Percentiles rank a stretch among this genome's conserved stretches.
phyloP scores from a whole-genome alignment of 2,329 filamentous ascomycete genomes.

The Curvularia sp. region DNA sequence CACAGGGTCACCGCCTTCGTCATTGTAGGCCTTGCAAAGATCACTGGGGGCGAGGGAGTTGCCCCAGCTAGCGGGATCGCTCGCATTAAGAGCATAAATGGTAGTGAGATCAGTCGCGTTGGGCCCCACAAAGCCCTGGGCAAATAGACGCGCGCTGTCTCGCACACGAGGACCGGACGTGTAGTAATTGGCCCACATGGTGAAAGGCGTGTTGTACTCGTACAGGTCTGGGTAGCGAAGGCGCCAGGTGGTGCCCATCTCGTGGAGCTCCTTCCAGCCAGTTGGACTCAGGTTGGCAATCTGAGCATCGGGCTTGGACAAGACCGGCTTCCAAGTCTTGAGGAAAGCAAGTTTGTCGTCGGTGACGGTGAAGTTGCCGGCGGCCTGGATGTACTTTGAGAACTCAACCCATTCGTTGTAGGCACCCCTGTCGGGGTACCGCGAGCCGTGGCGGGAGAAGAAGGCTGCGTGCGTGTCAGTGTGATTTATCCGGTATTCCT shows the following conservation, averaged over 20 bases:
- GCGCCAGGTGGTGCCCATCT: slow-evolving; percentile 61
- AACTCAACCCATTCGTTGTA: slow-evolving; percentile 62
- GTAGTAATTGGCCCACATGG: slow-evolving; percentile 72
- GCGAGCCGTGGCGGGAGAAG: slow-evolving; percentile 66
- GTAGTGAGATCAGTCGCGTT: slow-evolving; percentile 61
- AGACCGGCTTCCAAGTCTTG: slow-evolving; percentile 63
- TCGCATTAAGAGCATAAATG: slow-evolving; percentile 65
- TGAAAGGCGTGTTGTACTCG: slow-evolving; percentile 58
- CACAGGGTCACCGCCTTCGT: slow-evolving; percentile 59
- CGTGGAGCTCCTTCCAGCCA: slow-evolving; percentile 67
- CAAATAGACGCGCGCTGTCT: slow-evolving; percentile 67
- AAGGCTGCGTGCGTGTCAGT: slow-evolving; percentile 53
- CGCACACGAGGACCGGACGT: slow-evolving; percentile 60
- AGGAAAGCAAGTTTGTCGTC: slow-evolving; percentile 64
- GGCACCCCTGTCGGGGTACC: slow-evolving; percentile 67
- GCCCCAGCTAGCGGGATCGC: slow-evolving; percentile 62
- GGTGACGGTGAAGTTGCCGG: slow-evolving; percentile 57
- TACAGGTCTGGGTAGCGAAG: slow-evolving; percentile 59
- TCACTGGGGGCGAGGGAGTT: slow-evolving; percentile 70
- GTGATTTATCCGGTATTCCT: not conserved
- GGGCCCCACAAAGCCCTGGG: slow-evolving; percentile 66
- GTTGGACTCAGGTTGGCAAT: slow-evolving; percentile 67
- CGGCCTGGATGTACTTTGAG: slow-evolving; percentile 58
- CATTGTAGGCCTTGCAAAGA: slow-evolving; percentile 65
- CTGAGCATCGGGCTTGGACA: slow-evolving; percentile 62